Percentiles rank a stretch among this genome's conserved stretches.
These are phyloP conservation scores for Linderniella brevidens DNA, from an alignment of 257 asterid genomes.

Conservation along the genomic window DNA sequence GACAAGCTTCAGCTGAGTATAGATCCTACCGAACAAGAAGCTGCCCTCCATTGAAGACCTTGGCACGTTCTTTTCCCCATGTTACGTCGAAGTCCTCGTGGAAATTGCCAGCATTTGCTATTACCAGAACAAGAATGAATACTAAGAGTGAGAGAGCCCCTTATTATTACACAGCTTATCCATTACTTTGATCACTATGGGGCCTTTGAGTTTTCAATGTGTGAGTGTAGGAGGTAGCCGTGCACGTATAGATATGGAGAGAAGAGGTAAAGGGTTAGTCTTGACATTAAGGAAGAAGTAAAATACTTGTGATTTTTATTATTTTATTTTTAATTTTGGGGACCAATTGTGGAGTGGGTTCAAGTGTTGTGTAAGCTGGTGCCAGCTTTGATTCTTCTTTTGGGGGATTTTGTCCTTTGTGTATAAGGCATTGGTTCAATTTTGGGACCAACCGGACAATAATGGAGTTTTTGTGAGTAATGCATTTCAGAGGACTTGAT, in stretches of 20 bases:
- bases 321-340: not conserved
- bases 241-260: slow-evolving; percentile 11
- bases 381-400: slow-evolving; percentile 24
- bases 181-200: too few species aligned
- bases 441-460: slow-evolving; percentile 22
- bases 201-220: too few species aligned
- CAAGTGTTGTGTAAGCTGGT: slow-evolving; percentile 17
- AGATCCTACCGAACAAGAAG: slow-evolving; percentile 22
- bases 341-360: not conserved
- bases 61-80: slow-evolving; percentile 38
- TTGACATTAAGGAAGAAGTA: too few species aligned
- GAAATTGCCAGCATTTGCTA: slow-evolving; percentile 14
- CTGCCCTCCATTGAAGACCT: slow-evolving; percentile 25
- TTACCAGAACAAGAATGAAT: slow-evolving; percentile 6
- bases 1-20: slow-evolving; percentile 37
- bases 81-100: too few species aligned
- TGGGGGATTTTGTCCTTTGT: slow-evolving; percentile 5
- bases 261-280: too few species aligned
- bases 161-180: too few species aligned
- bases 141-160: too few species aligned
- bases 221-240: too few species aligned
- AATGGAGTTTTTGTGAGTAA: not conserved
- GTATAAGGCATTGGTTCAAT: slow-evolving; percentile 7
- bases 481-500: slow-evolving; percentile 7
- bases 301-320: too few species aligned